Evolutionary conservation across 2,329 filamentous ascomycete species (phyloP).

Genomic region (Grosmannia penicillata): DNA sequence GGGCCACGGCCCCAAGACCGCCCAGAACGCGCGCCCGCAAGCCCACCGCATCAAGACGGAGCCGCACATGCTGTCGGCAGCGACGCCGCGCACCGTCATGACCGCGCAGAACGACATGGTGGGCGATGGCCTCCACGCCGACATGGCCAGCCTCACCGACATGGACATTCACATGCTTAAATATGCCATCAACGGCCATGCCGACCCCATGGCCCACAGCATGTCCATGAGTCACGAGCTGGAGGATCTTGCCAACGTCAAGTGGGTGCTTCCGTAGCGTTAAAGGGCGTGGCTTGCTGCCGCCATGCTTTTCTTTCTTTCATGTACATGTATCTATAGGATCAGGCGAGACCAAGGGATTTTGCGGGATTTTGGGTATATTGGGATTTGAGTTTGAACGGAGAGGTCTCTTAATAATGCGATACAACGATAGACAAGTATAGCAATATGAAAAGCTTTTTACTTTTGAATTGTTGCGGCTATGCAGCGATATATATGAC

Average conservation of each 20-base stretch:
- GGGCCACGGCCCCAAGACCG: background rate
- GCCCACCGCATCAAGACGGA: background rate
- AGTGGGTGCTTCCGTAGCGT: constrained; percentile 3
- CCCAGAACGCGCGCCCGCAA: background rate
- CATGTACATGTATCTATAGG: background rate
- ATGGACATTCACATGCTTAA: too few relatives aligned
- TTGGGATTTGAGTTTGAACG: background rate
- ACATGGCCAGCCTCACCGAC: too few relatives aligned
- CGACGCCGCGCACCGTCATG: background rate
- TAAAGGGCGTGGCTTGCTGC: too few relatives aligned
- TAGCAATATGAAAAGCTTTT: too few relatives aligned
- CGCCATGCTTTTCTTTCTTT: background rate
- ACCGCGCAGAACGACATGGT: background rate
- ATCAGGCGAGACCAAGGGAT: too few relatives aligned
- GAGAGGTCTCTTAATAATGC: too few relatives aligned
- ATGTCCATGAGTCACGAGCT: background rate
- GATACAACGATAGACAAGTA: too few relatives aligned
- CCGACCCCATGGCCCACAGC: background rate
- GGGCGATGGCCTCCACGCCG: background rate
- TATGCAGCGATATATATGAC: too few relatives aligned
- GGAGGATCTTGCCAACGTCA: background rate
- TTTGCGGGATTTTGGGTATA: background rate
- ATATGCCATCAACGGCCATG: too few relatives aligned
- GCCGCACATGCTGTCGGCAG: background rate
- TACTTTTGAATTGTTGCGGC: too few relatives aligned